A percentile compares a stretch with the other conserved stretches of the same genome.
These are phyloP conservation scores for Cladosporium halotolerans DNA, from an alignment of 2,329 filamentous ascomycete species.

Conservation along the genomic window DNA sequence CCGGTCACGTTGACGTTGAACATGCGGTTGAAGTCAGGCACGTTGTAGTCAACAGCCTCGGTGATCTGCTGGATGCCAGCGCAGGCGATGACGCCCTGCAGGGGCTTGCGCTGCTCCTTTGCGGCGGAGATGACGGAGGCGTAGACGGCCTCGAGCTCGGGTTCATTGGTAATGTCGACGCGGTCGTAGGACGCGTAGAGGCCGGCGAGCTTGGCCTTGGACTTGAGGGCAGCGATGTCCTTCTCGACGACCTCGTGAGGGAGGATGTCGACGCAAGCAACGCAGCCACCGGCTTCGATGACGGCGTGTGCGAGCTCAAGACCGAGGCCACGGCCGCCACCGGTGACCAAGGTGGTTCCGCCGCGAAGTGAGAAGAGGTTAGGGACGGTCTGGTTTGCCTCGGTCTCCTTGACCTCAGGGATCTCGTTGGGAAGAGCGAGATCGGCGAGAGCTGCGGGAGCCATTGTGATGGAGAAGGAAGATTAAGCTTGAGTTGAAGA, in stretches of 20 bases:
- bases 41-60: constrained; percentile 29
- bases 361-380: constrained; percentile 12
- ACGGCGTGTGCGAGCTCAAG: constrained; percentile 27
- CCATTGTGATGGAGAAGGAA: background rate
- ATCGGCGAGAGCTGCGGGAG: constrained; percentile 7
- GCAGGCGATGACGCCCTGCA: constrained; percentile 41
- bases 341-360: constrained; percentile 22
- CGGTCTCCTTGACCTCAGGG: constrained; percentile 3
- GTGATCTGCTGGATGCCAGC: constrained; percentile 24
- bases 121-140: constrained; percentile 61
- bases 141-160: constrained; percentile 39
- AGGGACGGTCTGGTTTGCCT: constrained; percentile 5
- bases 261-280: constrained; percentile 44
- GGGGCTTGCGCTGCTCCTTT: constrained; percentile 58
- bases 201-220: constrained; percentile 54
- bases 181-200: constrained; percentile 64
- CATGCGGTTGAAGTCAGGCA: constrained; percentile 30
- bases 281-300: constrained; percentile 40
- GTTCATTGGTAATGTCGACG: constrained; percentile 69
- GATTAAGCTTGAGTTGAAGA: background rate
- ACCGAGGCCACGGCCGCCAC: constrained; percentile 26
- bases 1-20: constrained; percentile 35
- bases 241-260: constrained; percentile 24
- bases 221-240: constrained; percentile 38
- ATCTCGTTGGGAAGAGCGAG: background rate